These are phyloP conservation scores for Polyrhizophydium stewartii DNA, from an alignment of 371 early-diverging fungal genomes.

Conservation along the genomic window DNA sequence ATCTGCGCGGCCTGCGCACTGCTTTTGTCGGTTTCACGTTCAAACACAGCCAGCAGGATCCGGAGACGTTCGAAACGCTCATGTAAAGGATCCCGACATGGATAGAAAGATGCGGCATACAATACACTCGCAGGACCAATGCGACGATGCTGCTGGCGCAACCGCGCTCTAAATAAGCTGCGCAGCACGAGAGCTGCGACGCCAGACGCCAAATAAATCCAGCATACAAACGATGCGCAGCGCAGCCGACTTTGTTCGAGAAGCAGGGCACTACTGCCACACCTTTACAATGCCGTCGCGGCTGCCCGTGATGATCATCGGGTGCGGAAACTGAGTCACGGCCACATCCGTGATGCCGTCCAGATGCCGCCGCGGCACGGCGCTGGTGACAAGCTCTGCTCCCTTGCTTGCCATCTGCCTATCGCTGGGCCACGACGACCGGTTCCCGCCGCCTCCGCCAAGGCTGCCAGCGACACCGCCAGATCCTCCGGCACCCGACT, in stretches of 20 bases:
- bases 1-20: conserved; percentile 12
- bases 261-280: conserved; percentile 16
- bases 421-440: neutral
- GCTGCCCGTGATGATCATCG: conserved; percentile 73
- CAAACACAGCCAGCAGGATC: conserved; percentile 20
- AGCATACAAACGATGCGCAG: no score
- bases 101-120: no score
- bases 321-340: conserved; percentile 68
- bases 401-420: neutral
- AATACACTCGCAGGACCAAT: no score
- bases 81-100: no score
- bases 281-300: conserved; percentile 80
- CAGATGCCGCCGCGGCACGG: conserved; percentile 42
- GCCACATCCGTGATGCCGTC: conserved; percentile 71
- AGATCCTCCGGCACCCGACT: neutral
- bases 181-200: no score
- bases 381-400: conserved; percentile 11
- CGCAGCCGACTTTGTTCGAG: no score
- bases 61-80: no score
- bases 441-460: neutral
- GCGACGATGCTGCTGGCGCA: no score
- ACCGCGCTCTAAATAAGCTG: no score
- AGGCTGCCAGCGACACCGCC: neutral
- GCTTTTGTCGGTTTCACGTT: conserved; percentile 72
- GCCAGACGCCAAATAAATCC: no score